These are phyloP conservation scores for Forsythia viridissima DNA, from an alignment of 257 asterid genomes.

Conservation along the genomic window DNA sequence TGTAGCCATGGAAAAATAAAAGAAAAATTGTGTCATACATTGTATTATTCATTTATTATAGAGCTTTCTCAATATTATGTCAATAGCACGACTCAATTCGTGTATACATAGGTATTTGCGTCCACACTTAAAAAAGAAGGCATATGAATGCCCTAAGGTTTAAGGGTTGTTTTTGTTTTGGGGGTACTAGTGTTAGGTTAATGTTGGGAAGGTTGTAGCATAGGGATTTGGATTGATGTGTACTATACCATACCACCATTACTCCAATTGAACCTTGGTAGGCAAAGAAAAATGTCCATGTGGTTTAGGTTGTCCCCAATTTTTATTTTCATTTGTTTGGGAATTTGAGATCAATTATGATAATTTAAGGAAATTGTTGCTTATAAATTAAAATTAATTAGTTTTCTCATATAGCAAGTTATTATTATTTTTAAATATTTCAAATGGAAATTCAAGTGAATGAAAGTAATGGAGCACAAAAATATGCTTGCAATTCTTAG, in stretches of 20 bases:
- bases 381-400: no score
- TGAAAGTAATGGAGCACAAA: neutral
- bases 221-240: neutral
- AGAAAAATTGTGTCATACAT: neutral
- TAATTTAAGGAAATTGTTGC: no score
- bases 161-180: neutral
- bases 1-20: no score
- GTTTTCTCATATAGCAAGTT: no score
- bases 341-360: no score
- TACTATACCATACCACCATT: neutral
- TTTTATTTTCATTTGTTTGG: no score
- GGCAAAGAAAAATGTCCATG: no score
- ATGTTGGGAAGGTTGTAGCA: slow-evolving; percentile 11
- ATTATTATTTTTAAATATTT: neutral
- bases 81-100: neutral
- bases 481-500: neutral
- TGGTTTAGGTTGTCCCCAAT: no score
- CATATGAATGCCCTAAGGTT: neutral
- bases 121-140: no score
- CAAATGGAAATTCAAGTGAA: neutral
- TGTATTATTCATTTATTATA: no score
- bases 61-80: neutral
- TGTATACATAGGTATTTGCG: no score
- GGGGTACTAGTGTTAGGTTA: slow-evolving; percentile 15
- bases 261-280: neutral